These are phyloP conservation scores for Pseudevernia furfuracea DNA, from an alignment of 495 filamentous ascomycete species.

Conservation along the genomic window DNA sequence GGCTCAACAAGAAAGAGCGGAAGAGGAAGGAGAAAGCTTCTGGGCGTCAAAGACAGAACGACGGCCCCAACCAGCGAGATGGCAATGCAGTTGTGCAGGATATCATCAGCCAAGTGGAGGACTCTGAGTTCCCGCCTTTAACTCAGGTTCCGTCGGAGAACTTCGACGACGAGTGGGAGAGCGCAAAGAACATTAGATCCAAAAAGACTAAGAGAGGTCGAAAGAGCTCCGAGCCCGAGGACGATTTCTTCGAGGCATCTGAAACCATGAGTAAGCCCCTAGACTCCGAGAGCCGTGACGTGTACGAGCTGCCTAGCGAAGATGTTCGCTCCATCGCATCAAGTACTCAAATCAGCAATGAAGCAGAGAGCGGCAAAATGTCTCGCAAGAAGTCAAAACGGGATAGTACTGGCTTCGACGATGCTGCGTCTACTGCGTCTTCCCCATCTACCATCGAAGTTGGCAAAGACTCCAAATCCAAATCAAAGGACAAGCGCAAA, in stretches of 20 bases:
- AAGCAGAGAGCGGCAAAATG: slow-evolving; percentile 26
- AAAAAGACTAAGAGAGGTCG: slow-evolving; percentile 1
- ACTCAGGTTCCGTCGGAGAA: background rate
- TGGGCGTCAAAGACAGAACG: slow-evolving; percentile 14
- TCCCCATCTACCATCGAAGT: slow-evolving; percentile 33
- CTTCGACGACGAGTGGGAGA: background rate
- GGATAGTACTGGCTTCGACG: slow-evolving; percentile 29
- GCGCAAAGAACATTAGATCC: slow-evolving; percentile 3
- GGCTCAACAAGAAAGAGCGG: slow-evolving; percentile 10
- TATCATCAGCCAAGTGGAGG: slow-evolving; percentile 21
- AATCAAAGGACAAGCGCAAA: slow-evolving; percentile 33
- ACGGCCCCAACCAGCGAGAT: slow-evolving; percentile 14
- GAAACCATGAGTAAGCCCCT: background rate
- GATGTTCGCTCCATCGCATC: slow-evolving; percentile 27
- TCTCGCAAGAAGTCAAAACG: slow-evolving; percentile 29
- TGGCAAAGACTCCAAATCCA: slow-evolving; percentile 28
- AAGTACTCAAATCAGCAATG: slow-evolving; percentile 19
- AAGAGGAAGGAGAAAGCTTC: slow-evolving; percentile 15
- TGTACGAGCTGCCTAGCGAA: slow-evolving; percentile 27
- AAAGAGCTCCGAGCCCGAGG: slow-evolving; percentile 2
- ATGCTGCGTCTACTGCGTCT: slow-evolving; percentile 33
- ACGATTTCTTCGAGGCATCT: slow-evolving; percentile 4
- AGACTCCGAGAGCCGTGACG: slow-evolving; percentile 29
- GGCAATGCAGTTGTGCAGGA: slow-evolving; percentile 21
- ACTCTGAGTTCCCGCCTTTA: slow-evolving; percentile 1